phyloP scores from a whole-genome alignment of 495 filamentous ascomycete species.

The Durotheca rogersii region DNA sequence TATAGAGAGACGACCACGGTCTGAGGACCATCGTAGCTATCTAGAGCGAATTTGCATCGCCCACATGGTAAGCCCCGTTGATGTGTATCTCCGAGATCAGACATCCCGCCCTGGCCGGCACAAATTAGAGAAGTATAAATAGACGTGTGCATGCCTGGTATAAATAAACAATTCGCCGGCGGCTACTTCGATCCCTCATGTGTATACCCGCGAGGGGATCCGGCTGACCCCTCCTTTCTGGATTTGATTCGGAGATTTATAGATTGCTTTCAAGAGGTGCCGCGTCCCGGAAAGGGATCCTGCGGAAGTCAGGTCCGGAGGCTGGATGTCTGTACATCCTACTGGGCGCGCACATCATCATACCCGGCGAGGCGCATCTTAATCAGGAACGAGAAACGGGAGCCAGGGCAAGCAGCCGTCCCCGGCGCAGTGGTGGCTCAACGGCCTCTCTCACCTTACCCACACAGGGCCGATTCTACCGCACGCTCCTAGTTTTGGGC shows the following conservation, averaged over 20 bases:
- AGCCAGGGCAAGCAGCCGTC: neutral
- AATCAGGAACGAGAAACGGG: neutral
- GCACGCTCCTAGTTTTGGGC: neutral
- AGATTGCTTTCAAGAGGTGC: slow-evolving; percentile 1
- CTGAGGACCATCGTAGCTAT: too few relatives aligned
- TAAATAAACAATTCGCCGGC: too few relatives aligned
- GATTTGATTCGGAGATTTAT: neutral
- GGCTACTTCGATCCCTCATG: neutral
- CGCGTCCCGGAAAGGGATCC: slow-evolving; percentile 6
- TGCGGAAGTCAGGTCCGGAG: slow-evolving; percentile 2
- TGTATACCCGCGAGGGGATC: neutral
- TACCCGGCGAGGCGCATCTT: neutral
- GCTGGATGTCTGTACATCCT: neutral
- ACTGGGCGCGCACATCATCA: neutral
- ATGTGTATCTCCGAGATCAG: too few relatives aligned
- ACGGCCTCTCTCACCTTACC: neutral
- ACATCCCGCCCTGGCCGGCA: too few relatives aligned
- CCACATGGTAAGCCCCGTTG: too few relatives aligned
- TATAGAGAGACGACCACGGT: too few relatives aligned
- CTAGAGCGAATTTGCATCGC: too few relatives aligned
- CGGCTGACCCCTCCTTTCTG: neutral
- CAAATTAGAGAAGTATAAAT: too few relatives aligned
- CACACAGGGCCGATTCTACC: too few relatives aligned
- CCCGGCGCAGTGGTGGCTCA: neutral
- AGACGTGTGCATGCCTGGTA: too few relatives aligned